Conservation (phyloP, 2,329 filamentous ascomycete genomes). For the Bipolaris cookei region DNA sequence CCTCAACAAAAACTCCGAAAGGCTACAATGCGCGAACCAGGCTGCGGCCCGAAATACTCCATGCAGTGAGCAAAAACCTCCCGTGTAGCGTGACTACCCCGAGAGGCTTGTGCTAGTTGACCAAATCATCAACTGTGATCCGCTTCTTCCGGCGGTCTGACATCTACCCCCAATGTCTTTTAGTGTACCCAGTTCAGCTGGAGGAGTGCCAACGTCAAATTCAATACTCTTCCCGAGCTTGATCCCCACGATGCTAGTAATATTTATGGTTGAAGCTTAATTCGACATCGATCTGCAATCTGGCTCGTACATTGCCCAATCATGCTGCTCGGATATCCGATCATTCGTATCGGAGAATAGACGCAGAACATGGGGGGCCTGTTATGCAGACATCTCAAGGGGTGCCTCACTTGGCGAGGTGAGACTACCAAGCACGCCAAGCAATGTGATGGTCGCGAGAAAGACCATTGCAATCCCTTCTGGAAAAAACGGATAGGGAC, state of each 20-base stretch:
- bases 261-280: slow-evolving; percentile 3
- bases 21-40: background rate
- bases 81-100: background rate
- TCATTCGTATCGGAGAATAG: slow-evolving; percentile 4
- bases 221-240: background rate
- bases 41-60: background rate
- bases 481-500: no score
- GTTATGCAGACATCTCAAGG: no score
- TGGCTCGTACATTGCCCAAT: background rate
- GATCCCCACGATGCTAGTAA: background rate
- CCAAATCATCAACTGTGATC: background rate
- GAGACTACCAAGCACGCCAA: no score
- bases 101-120: background rate
- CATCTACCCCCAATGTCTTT: background rate
- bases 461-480: no score
- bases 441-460: no score
- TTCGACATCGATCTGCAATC: slow-evolving; percentile 1
- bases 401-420: no score
- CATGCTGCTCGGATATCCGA: background rate
- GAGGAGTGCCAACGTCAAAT: background rate
- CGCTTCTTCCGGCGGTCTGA: background rate
- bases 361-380: no score
- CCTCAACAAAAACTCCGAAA: background rate
- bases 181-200: background rate
- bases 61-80: background rate